A percentile compares a stretch with the other conserved stretches of the same genome.
These are phyloP conservation scores for Sanguinoderma infundibulare DNA, from an alignment of 1,284 basidiomycete species.

Conservation along the genomic window DNA sequence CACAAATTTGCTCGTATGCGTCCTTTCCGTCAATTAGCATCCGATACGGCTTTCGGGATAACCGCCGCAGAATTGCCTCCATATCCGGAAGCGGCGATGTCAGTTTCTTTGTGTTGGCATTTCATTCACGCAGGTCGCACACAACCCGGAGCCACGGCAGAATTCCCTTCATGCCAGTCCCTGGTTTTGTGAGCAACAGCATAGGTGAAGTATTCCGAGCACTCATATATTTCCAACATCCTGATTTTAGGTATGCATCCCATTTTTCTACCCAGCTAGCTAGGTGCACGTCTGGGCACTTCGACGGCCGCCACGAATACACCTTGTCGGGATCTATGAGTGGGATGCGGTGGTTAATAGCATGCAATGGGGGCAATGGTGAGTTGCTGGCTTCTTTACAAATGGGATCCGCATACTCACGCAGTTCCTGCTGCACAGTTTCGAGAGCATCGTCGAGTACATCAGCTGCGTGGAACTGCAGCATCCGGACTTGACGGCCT, in stretches of 20 bases:
- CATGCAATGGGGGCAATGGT: slow-evolving; percentile 35
- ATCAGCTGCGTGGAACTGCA: slow-evolving; percentile 22
- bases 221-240: neutral
- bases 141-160: slow-evolving; percentile 18
- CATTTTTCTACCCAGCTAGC: slow-evolving; percentile 34
- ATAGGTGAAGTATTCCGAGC: neutral
- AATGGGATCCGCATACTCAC: slow-evolving; percentile 28
- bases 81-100: slow-evolving; percentile 18
- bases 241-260: slow-evolving; percentile 29
- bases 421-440: slow-evolving; percentile 12
- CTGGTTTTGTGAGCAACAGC: slow-evolving; percentile 4
- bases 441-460: slow-evolving; percentile 23
- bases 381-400: slow-evolving; percentile 34
- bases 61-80: slow-evolving; percentile 28
- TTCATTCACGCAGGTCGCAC: slow-evolving; percentile 29
- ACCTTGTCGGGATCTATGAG: slow-evolving; percentile 37
- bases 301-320: slow-evolving; percentile 35
- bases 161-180: slow-evolving; percentile 1
- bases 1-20: slow-evolving; percentile 12
- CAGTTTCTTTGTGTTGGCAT: slow-evolving; percentile 35
- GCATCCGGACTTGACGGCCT: slow-evolving; percentile 11
- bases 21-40: slow-evolving; percentile 10
- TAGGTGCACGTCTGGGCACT: slow-evolving; percentile 35
- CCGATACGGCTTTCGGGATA: slow-evolving; percentile 4
- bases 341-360: slow-evolving; percentile 43